Evolutionary conservation across 768 basidiomycete genomes (phyloP), one percentile per base, ranked within the genome.

Genomic region (Sporobolomyces roseus): DNA sequence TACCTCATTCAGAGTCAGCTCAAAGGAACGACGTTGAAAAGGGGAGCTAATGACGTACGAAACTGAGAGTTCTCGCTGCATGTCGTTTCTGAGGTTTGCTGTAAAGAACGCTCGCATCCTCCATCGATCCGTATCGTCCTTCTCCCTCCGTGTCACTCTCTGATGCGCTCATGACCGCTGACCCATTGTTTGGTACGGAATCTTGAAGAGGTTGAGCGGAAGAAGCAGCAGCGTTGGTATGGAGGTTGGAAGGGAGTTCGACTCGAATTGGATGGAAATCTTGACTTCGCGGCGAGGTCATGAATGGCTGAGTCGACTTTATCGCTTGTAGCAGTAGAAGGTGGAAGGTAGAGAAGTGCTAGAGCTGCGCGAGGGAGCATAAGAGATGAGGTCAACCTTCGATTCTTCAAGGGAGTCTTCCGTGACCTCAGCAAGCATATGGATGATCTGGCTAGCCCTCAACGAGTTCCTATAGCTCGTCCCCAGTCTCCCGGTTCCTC

Each of bases 21-120:
- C 38, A 17, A 41, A 41, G 38, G 14, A 43, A 16, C 19, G 2
- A 23, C 38, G 36, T 7, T 35, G 19, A 43, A 25, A 25, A 25
- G n/a, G 8, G 25, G 38, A 17, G 19, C 2, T 45, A 7, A 4
- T 2, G 23, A 23, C 58, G 7, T 23, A 48, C 58, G 30, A 60
- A 33, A 33, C 58, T 61, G 7, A 69, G 23, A 14, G 68, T 69
- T 58, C 69, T 51, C 41, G 72, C 67, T 68, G 70, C 70, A 58
- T 41, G 62, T n/a, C 68, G n/a, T 13, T 56, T 38, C 63, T 67
- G 66, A 9, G 68, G 68, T 45, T 48, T 61, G 16, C 65, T 54
- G 43, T 73, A 73, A 5, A 73, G 54, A 17, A 62, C 35, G 35
- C 68, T 70, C 33, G 72, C 72, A 50, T 73, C 72, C 36, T 70